These are phyloP conservation scores for Onygena corvina DNA, from an alignment of 2,329 filamentous ascomycete genomes.

Conservation along the genomic window DNA sequence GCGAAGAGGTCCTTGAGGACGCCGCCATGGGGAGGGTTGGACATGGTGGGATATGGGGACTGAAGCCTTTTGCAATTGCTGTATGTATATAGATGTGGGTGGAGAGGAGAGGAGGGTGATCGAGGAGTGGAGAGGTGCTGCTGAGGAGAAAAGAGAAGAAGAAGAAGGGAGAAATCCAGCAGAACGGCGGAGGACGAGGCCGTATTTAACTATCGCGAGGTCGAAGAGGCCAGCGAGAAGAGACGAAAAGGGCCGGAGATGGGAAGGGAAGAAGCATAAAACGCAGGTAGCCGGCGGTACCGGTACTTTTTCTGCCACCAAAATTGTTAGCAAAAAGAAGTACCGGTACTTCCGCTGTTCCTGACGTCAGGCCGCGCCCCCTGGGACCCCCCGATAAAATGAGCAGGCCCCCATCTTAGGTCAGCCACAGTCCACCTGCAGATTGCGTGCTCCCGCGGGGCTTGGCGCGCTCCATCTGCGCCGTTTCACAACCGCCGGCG, in stretches of 20 bases:
- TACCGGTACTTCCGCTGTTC: not conserved
- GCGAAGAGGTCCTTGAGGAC: constrained; percentile 96
- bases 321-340: not conserved
- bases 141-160: not conserved
- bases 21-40: constrained; percentile 64
- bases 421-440: not conserved
- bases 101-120: not conserved
- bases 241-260: not conserved
- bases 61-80: not conserved
- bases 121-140: not conserved
- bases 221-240: not conserved
- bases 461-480: not conserved
- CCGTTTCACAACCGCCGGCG: not conserved
- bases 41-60: constrained; percentile 26
- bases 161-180: not conserved
- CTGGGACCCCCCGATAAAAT: not conserved
- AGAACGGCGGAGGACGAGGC: not conserved
- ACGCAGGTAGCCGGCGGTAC: not conserved
- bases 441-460: not conserved
- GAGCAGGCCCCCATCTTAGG: not conserved
- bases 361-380: not conserved
- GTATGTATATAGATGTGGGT: not conserved
- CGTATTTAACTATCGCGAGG: constrained; percentile 1
- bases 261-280: not conserved
- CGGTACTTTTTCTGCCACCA: not conserved